Conservation (phyloP, 2,329 filamentous ascomycete genomes). For the Onygena corvina region DNA sequence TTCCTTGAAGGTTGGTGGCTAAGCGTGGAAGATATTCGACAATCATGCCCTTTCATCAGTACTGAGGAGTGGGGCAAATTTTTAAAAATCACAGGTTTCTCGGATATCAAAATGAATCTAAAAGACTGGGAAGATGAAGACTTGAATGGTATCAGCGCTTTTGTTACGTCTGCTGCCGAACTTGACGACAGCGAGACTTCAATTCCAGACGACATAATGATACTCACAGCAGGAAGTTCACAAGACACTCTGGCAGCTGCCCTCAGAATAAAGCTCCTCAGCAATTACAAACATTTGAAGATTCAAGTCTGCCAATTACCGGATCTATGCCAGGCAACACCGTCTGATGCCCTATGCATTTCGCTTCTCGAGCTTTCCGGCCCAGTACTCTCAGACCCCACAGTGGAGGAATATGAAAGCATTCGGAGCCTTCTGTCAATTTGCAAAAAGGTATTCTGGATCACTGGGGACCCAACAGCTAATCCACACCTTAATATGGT, state of each 20-base stretch:
- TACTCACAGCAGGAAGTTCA: neutral
- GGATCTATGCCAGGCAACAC: slow-evolving; percentile 16
- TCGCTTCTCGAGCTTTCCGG: slow-evolving; percentile 17
- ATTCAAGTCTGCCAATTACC: slow-evolving; percentile 15
- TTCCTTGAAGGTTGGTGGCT: slow-evolving; percentile 21
- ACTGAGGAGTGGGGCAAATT: slow-evolving; percentile 10
- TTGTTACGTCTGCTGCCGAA: slow-evolving; percentile 12
- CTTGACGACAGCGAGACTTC: neutral
- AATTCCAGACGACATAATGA: slow-evolving; percentile 1
- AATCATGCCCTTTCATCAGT: slow-evolving; percentile 11
- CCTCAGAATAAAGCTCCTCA: slow-evolving; percentile 7
- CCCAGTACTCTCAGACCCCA: slow-evolving; percentile 17
- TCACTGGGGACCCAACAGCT: slow-evolving; percentile 22
- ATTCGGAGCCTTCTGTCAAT: slow-evolving; percentile 21
- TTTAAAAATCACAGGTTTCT: slow-evolving; percentile 12
- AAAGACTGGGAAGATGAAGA: slow-evolving; percentile 12
- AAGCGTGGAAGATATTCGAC: slow-evolving; percentile 13
- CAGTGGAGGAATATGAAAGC: slow-evolving; percentile 18
- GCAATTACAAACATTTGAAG: slow-evolving; percentile 7
- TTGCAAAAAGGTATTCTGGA: slow-evolving; percentile 24
- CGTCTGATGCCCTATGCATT: slow-evolving; percentile 18
- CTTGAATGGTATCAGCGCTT: slow-evolving; percentile 15
- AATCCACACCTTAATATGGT: slow-evolving; percentile 24
- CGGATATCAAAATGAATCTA: slow-evolving; percentile 12
- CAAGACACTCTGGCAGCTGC: slow-evolving; percentile 5